Base-by-base conservation (phyloP, 805 yeast genomes). In the Kazachstania psychrophila region DNA sequence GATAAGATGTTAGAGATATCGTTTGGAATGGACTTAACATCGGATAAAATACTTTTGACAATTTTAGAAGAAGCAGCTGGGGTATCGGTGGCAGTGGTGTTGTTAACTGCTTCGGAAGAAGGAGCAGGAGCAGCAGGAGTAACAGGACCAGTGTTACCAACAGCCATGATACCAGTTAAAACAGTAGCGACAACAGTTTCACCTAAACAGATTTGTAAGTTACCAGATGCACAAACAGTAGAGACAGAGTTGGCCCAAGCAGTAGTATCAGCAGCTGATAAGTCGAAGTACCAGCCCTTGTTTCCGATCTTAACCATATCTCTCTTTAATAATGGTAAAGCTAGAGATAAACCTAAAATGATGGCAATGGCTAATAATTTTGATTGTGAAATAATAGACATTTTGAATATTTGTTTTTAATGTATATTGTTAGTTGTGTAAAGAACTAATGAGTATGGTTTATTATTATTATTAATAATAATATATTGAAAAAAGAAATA, bases 201-300 rank as follows among this genome's bases (percentile, higher is more conserved):
- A 31, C 34, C 34, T 9, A 23, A 27, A 23, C 34, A 31, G 15
- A 31, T 28, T 23, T 28, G 28, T 8, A 31, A 10, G 14, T 31
- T 31, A 31, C 28, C 28, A 4, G 34, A 22, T 10, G 34, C 27
- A 23, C 34, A 31, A n/a, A 31, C 28, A 23, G 28, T 23, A 16
- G 34, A 31, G 13, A 31, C 34, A 9, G 34, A 27, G 23, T 20
- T 20, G 8, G 34, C 34, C 34, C 34, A 31, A 17, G 34, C 34
- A 31, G 34, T 14, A 16, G 28, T 31, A 17, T 31, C 34, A 16
- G 28, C 34, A 10, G 34, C 34, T 9, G 28, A n/a, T 15, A 31
- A n/a, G 14, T 31, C 34, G 13, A 31, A 31, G 28, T 31, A 31
- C 34, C 34, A 31, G 14, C 34, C 34, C 8, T 31, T 31, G 28